A percentile compares a stretch with the other conserved stretches of the same genome.
phyloP scores from a whole-genome alignment of 306 rosid genomes.

The Cicer judaicum region DNA sequence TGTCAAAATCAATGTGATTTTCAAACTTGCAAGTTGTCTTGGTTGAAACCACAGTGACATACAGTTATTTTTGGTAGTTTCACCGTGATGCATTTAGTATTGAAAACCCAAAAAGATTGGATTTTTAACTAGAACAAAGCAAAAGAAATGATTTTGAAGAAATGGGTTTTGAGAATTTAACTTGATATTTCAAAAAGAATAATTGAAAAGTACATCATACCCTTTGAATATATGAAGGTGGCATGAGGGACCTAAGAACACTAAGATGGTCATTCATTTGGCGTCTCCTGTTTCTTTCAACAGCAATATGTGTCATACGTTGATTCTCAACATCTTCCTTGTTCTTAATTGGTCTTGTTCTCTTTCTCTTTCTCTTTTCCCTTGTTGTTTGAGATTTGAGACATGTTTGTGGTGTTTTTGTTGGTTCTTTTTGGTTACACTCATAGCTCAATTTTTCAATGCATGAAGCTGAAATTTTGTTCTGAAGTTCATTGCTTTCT shows the following conservation, averaged over 20 bases:
- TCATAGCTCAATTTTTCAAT: conserved; percentile 54
- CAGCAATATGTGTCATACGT: conserved; percentile 95
- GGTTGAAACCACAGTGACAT: not conserved
- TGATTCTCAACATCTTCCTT: conserved; percentile 94
- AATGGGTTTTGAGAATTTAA: conserved; percentile 27
- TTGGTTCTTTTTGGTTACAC: conserved; percentile 49
- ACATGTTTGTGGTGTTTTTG: conserved; percentile 24
- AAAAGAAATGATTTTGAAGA: conserved; percentile 17
- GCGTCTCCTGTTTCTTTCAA: conserved; percentile 87
- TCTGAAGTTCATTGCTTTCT: conserved; percentile 58
- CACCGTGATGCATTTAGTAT: not conserved
- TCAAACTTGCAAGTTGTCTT: too few species aligned
- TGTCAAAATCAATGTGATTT: too few species aligned
- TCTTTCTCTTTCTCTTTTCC: conserved; percentile 80
- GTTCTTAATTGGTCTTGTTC: conserved; percentile 76
- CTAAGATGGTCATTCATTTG: conserved; percentile 97
- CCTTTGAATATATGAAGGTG: conserved; percentile 79
- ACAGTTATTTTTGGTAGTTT: not conserved
- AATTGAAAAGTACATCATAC: conserved; percentile 44
- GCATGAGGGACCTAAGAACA: conserved; percentile 91
- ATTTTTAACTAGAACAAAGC: conserved; percentile 45
- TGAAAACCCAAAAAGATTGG: conserved; percentile 33
- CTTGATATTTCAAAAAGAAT: not conserved
- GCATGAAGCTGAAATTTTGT: conserved; percentile 50
- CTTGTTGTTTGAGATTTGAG: conserved; percentile 45